Base-by-base conservation (phyloP, 1,139 yeast genomes). In the Protomyces pachydermus region DNA sequence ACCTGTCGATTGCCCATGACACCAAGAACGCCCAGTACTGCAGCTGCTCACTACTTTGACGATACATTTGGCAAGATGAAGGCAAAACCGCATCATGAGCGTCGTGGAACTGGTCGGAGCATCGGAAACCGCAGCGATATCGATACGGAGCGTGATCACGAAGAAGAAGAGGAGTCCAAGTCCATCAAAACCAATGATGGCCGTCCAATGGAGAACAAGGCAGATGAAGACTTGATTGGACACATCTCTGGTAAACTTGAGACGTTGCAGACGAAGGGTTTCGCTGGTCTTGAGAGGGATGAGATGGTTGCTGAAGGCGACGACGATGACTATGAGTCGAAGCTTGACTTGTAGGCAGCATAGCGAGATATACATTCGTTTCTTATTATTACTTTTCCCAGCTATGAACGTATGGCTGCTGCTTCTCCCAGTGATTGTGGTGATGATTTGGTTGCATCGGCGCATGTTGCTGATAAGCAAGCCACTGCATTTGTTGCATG, bases 31-130 rank as follows among this genome's bases (percentile, higher is more conserved):
- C 77, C 78, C 3, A 67, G 72, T 39, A 72, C 75, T 42, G 75
- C 78, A 9, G 78, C 79, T 12, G 76, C 73, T 65, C 73, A 71
- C 65, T 77, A 74, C 69, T 76, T 77, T 67, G 79, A 77, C 64
- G 79, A 77, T 54, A 74, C 70, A 14, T 62, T 56, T 34, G 60
- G 62, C 51, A 56, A 62, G 51, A 32, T 61, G 56, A 46, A 60
- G 54, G 25, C 38, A 52, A 18, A 54, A 23, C 60, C 60, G n/a
- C 60, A 51, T 34, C 65, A 62, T 37, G 57, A 50, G 18, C 62
- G 65, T 25, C 54, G 39, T 10, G 65, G 65, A 2, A 62, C 65
- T 12, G 65, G 65, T 12, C 58, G 64, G 12, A 53, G 58, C 23
- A 60, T 60, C 32, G 64, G 64, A 9, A 60, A 60, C 18, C 37